phyloP scores from a whole-genome alignment of 352 stramenopile species.

The Phytophthora syringae region DNA sequence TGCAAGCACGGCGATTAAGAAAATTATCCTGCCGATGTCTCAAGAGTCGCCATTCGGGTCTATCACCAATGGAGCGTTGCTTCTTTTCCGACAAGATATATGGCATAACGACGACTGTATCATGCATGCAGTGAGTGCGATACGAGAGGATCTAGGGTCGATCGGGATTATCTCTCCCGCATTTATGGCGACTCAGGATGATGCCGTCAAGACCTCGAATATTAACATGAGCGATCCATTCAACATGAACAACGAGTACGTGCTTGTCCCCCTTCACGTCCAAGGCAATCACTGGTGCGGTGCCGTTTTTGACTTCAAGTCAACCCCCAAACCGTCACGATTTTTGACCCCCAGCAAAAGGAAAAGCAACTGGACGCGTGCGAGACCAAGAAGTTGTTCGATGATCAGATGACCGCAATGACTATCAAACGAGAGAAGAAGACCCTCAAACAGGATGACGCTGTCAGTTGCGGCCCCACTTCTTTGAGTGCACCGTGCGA shows the following conservation, averaged over 20 bases:
- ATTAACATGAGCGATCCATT: neutral
- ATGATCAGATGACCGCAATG: neutral
- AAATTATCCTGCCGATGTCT: neutral
- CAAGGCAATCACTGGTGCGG: conserved; percentile 1
- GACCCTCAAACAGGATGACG: neutral
- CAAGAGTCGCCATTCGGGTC: neutral
- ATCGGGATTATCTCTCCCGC: neutral
- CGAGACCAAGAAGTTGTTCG: neutral
- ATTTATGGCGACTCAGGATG: neutral
- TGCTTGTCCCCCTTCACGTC: neutral
- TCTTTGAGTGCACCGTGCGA: neutral
- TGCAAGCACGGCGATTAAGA: neutral
- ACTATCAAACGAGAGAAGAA: neutral
- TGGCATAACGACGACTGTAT: neutral
- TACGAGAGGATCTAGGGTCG: neutral
- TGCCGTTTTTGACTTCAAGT: neutral
- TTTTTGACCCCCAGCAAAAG: neutral
- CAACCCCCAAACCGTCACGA: neutral
- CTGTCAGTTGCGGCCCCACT: neutral
- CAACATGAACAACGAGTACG: neutral
- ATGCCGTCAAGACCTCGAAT: neutral
- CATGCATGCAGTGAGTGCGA: neutral
- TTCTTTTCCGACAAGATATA: neutral
- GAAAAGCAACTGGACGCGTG: neutral
- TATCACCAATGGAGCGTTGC: neutral